A percentile compares a stretch with the other conserved stretches of the same genome.
These are phyloP conservation scores for Solanum hybrid DNA, from an alignment of 305 asterid genomes.

Conservation along the genomic window DNA sequence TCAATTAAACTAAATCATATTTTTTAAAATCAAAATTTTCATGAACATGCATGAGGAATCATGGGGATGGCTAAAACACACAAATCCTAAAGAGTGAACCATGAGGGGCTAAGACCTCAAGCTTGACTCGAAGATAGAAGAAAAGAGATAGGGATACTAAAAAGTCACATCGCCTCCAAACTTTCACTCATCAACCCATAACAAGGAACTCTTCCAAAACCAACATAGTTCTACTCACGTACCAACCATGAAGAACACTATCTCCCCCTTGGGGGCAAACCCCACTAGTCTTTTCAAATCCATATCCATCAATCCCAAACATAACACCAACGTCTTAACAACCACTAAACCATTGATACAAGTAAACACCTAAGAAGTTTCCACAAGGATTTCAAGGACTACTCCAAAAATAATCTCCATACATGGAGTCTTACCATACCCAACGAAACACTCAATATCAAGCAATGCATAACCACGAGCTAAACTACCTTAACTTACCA, in stretches of 20 bases:
- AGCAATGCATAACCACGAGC: background rate
- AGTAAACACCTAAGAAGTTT: background rate
- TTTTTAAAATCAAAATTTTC: too few relatives aligned
- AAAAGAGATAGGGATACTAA: background rate
- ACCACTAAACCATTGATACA: background rate
- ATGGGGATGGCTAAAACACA: background rate
- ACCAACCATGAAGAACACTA: background rate
- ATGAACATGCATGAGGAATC: background rate
- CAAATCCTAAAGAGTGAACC: background rate
- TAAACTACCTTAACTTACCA: background rate
- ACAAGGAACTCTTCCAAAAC: background rate
- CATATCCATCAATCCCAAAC: background rate
- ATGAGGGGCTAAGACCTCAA: background rate
- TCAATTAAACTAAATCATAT: too few relatives aligned
- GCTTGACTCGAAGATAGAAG: background rate
- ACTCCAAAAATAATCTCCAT: background rate
- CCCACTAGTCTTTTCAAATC: background rate
- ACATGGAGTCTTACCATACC: background rate
- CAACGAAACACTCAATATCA: background rate
- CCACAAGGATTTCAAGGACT: background rate
- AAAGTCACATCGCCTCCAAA: background rate
- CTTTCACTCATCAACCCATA: background rate
- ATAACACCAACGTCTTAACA: background rate
- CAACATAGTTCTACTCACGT: background rate
- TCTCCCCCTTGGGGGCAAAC: background rate